Evolutionary conservation across 31 red algal species (phyloP).

Genomic region (Odonthalia washingtoniensis): DNA sequence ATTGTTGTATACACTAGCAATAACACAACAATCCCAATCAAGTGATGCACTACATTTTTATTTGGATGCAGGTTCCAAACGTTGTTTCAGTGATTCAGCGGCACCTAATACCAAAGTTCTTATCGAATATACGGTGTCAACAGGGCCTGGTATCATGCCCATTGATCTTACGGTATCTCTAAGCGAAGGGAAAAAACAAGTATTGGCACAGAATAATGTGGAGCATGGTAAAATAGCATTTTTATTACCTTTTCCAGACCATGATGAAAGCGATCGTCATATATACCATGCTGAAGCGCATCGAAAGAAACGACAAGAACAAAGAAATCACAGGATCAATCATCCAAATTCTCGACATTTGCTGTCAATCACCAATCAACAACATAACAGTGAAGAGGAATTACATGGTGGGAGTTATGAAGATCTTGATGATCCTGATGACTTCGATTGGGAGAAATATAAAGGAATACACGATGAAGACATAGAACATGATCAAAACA

Average conservation of each 20-base stretch:
- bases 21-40: too few relatives aligned
- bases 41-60: conserved; percentile 74
- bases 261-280: neutral
- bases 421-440: conserved; percentile 55
- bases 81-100: conserved; percentile 66
- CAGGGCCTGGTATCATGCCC: conserved; percentile 66
- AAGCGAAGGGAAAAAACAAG: neutral
- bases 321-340: neutral
- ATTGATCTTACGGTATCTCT: conserved; percentile 58
- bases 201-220: conserved; percentile 46
- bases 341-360: neutral
- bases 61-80: conserved; percentile 49
- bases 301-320: conserved; percentile 16
- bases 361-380: conserved; percentile 19
- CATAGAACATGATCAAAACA: conserved; percentile 56
- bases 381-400: conserved; percentile 13
- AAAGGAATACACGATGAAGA: conserved; percentile 73
- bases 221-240: conserved; percentile 78
- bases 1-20: too few relatives aligned
- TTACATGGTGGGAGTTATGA: conserved; percentile 28
- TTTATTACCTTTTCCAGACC: conserved; percentile 45
- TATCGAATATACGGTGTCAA: conserved; percentile 71
- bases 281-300: conserved; percentile 44
- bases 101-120: conserved; percentile 72
- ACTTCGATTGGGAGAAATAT: conserved; percentile 72